These are phyloP conservation scores for Amauroascus verrucosus DNA, from an alignment of 2,329 filamentous ascomycete species.

Conservation along the genomic window DNA sequence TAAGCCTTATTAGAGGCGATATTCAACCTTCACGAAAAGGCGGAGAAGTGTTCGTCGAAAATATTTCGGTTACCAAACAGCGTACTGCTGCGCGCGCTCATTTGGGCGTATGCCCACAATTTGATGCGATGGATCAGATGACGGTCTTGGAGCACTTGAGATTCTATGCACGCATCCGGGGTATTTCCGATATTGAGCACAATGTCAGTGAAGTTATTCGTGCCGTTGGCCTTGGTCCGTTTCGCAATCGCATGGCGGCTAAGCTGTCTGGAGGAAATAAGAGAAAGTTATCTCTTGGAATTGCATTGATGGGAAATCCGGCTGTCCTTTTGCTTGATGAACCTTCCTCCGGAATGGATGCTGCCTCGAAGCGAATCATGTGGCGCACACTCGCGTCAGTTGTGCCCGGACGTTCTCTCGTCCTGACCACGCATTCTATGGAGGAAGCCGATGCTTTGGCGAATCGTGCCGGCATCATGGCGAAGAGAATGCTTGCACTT, in stretches of 20 bases:
- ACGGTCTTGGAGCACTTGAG: constrained; percentile 75
- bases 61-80: constrained; percentile 61
- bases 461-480: constrained; percentile 73
- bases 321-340: constrained; percentile 81
- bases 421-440: constrained; percentile 90
- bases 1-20: constrained; percentile 82
- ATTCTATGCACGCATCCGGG: constrained; percentile 79
- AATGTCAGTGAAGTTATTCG: constrained; percentile 70
- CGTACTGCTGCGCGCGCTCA: constrained; percentile 62
- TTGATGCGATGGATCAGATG: constrained; percentile 82
- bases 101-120: constrained; percentile 85
- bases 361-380: constrained; percentile 83
- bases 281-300: constrained; percentile 79
- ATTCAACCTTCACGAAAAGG: constrained; percentile 58
- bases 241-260: constrained; percentile 62
- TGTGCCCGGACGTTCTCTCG: constrained; percentile 64
- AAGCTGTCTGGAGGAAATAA: constrained; percentile 85
- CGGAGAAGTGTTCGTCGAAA: constrained; percentile 74
- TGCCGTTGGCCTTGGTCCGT: constrained; percentile 66
- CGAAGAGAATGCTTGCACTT: constrained; percentile 72
- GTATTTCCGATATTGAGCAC: constrained; percentile 61
- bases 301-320: constrained; percentile 87
- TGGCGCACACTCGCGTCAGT: constrained; percentile 73
- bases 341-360: constrained; percentile 79
- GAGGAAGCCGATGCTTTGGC: constrained; percentile 89